Evolutionary conservation across 805 yeast genomes (phyloP).

Genomic region (Yamadazyma endophytica): DNA sequence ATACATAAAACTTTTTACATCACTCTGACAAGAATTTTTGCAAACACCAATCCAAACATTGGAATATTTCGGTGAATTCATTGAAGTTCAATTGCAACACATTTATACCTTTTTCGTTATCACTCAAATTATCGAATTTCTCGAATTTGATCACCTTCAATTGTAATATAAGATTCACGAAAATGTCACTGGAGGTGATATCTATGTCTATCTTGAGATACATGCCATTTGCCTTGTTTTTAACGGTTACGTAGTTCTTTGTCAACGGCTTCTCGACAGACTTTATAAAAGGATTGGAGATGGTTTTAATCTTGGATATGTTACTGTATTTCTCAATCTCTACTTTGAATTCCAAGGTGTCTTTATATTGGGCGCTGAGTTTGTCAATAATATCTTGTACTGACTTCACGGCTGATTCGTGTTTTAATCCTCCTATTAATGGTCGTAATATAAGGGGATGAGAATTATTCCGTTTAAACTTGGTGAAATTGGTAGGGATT

Average conservation of each 20-base stretch:
- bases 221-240: constrained; percentile 13
- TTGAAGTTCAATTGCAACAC: constrained; percentile 46
- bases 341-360: constrained; percentile 2
- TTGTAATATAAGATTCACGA: constrained; percentile 34
- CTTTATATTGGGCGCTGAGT: constrained; percentile 12
- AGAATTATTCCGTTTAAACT: constrained; percentile 40
- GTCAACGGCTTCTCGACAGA: constrained; percentile 37
- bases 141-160: constrained; percentile 31
- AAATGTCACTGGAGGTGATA: constrained; percentile 36
- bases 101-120: constrained; percentile 29
- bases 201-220: constrained; percentile 24
- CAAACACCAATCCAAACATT: constrained; percentile 55
- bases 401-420: constrained; percentile 38
- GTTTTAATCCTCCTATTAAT: constrained; percentile 54
- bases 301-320: constrained; percentile 10
- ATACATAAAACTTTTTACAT: neutral
- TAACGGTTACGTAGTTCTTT: constrained; percentile 19
- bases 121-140: constrained; percentile 17
- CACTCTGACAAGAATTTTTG: constrained; percentile 20
- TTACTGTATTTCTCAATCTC: constrained; percentile 22
- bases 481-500: constrained; percentile 45
- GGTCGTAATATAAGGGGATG: constrained; percentile 52
- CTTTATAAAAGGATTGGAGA: constrained; percentile 33
- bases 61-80: constrained; percentile 50
- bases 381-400: constrained; percentile 25